Percentiles rank a stretch among this genome's conserved stretches.
phyloP scores from a whole-genome alignment of 129 eudicot species.

The Arctium minus region DNA sequence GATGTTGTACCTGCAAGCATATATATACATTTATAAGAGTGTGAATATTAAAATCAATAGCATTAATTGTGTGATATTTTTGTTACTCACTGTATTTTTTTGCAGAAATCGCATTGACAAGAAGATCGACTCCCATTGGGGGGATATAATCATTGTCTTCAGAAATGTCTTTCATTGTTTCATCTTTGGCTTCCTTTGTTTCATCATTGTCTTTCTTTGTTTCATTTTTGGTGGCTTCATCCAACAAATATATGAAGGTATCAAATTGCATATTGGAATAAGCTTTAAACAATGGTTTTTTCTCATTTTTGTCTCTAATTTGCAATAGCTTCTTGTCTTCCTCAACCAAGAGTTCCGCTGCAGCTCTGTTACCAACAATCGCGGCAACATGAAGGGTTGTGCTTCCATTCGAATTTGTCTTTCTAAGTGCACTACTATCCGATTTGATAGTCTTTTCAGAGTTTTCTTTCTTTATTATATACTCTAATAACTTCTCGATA shows the following conservation, averaged over 20 bases:
- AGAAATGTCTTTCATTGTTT: too few species aligned
- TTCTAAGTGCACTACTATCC: neutral
- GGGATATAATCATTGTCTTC: too few species aligned
- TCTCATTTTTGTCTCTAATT: neutral
- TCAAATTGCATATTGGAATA: neutral
- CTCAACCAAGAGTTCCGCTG: neutral
- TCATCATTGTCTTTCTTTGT: too few species aligned
- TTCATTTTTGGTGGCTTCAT: neutral
- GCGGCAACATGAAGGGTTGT: constrained; percentile 7
- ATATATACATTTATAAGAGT: too few species aligned
- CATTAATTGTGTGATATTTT: neutral
- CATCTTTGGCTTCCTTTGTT: too few species aligned
- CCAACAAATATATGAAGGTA: neutral
- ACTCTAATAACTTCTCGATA: neutral
- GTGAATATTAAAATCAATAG: neutral
- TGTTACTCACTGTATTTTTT: constrained; percentile 3
- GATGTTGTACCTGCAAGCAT: neutral
- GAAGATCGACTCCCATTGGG: neutral
- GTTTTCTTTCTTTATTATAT: too few species aligned
- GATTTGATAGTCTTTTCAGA: too few species aligned
- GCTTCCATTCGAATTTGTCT: neutral
- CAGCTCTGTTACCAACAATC: neutral
- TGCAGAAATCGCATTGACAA: constrained; percentile 14
- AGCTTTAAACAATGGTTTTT: neutral
- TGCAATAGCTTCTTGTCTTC: neutral